Conservation (phyloP, 2,329 filamentous ascomycete species). For the Metarhizium robertsii region DNA sequence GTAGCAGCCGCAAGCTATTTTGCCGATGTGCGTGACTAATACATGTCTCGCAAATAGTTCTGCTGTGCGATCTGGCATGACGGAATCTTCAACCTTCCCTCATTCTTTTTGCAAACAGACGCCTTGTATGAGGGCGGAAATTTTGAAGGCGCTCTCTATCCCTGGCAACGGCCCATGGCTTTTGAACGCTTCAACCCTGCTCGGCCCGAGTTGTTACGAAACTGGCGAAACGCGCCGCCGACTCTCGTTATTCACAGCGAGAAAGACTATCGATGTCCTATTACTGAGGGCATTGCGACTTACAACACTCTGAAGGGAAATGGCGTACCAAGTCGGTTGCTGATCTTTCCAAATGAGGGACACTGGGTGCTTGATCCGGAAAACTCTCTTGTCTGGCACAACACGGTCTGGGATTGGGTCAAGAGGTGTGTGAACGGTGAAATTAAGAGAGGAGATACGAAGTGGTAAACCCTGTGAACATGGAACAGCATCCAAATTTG, state of each 20-base stretch:
- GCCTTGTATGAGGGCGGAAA: constrained; percentile 13
- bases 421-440: constrained; percentile 34
- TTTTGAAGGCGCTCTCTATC: constrained; percentile 32
- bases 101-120: constrained; percentile 18
- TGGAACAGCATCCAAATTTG: too few species aligned
- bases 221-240: constrained; percentile 54
- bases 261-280: constrained; percentile 49
- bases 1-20: not conserved
- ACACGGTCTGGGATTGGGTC: constrained; percentile 58
- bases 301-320: constrained; percentile 64
- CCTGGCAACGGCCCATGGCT: constrained; percentile 35
- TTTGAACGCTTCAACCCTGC: constrained; percentile 43
- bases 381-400: constrained; percentile 61
- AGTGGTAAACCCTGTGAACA: constrained; percentile 7
- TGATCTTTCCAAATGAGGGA: constrained; percentile 67
- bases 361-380: constrained; percentile 62
- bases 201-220: constrained; percentile 32
- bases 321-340: constrained; percentile 57
- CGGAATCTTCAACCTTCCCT: constrained; percentile 28
- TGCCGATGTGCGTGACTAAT: not conserved
- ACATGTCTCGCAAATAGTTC: constrained; percentile 8
- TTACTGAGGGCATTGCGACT: constrained; percentile 49
- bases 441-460: constrained; percentile 10
- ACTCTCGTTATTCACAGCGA: constrained; percentile 66
- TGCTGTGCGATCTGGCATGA: constrained; percentile 36